phyloP scores from a whole-genome alignment of 768 basidiomycete genomes.

The Suillus occidentalis region DNA sequence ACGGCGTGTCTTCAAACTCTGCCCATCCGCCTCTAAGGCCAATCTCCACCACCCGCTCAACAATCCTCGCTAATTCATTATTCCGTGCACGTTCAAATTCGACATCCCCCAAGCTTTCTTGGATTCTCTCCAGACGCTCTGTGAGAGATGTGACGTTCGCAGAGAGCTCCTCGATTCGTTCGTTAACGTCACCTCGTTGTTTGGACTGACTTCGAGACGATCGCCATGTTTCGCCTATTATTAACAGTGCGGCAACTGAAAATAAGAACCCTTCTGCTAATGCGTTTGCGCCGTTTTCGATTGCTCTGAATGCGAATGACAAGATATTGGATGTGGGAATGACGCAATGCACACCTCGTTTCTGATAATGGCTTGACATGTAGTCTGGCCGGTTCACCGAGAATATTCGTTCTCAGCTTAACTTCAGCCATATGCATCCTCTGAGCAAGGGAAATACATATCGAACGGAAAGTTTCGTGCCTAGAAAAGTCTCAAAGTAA shows the following conservation, averaged over 20 bases:
- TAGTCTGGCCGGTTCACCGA: slow-evolving; percentile 69
- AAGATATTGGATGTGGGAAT: not conserved
- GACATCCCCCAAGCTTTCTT: slow-evolving; percentile 42
- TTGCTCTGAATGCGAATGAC: slow-evolving; percentile 50
- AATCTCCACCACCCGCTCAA: slow-evolving; percentile 69
- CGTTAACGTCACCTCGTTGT: slow-evolving; percentile 72
- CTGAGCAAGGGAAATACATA: slow-evolving; percentile 78
- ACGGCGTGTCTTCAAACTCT: slow-evolving; percentile 60
- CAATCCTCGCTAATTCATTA: slow-evolving; percentile 63
- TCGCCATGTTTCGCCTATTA: slow-evolving; percentile 77
- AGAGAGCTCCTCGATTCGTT: slow-evolving; percentile 61
- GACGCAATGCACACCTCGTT: slow-evolving; percentile 48
- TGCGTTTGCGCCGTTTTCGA: slow-evolving; percentile 83
- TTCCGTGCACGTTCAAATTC: slow-evolving; percentile 39
- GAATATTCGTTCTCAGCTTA: slow-evolving; percentile 68
- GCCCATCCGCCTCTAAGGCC: slow-evolving; percentile 64
- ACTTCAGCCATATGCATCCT: slow-evolving; percentile 73
- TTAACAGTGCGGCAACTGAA: slow-evolving; percentile 68
- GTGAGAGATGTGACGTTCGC: slow-evolving; percentile 46
- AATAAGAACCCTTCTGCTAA: slow-evolving; percentile 87
- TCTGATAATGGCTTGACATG: slow-evolving; percentile 78
- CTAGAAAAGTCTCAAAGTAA: slow-evolving; percentile 32
- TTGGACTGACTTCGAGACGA: slow-evolving; percentile 66
- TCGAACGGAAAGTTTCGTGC: slow-evolving; percentile 67
- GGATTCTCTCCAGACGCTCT: slow-evolving; percentile 41